A percentile compares a stretch with the other conserved stretches of the same genome.
These are phyloP conservation scores for Madurella mycetomatis DNA, from an alignment of 2,329 filamentous ascomycete genomes.

Conservation along the genomic window DNA sequence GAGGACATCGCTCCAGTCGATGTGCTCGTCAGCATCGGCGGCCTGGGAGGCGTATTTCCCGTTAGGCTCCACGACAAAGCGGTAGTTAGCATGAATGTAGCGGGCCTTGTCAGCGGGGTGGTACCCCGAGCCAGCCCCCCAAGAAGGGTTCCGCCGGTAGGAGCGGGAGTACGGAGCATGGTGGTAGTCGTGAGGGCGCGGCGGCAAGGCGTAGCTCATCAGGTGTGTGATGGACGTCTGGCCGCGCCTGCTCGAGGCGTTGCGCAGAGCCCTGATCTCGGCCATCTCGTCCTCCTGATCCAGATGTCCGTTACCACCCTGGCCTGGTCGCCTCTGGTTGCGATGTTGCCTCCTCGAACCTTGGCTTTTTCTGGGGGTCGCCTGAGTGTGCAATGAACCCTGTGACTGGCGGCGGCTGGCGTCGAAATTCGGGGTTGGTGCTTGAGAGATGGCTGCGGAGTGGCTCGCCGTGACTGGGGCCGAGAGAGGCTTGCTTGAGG, in stretches of 20 bases:
- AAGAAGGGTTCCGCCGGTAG: constrained; percentile 68
- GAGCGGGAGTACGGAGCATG: constrained; percentile 50
- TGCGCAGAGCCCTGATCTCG: constrained; percentile 62
- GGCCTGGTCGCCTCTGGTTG: constrained; percentile 63
- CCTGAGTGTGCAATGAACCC: constrained; percentile 31
- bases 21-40: constrained; percentile 77
- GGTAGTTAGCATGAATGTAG: constrained; percentile 92
- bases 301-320: constrained; percentile 29
- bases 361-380: constrained; percentile 70
- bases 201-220: constrained; percentile 82
- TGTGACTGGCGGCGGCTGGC: constrained; percentile 44
- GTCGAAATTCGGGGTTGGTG: constrained; percentile 46
- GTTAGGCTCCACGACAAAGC: constrained; percentile 85
- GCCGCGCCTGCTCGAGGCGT: constrained; percentile 68
- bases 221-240: constrained; percentile 97
- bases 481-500: constrained; percentile 48
- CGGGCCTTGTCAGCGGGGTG: constrained; percentile 87
- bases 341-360: constrained; percentile 76
- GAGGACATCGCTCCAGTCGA: constrained; percentile 87
- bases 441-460: constrained; percentile 37
- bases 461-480: constrained; percentile 40
- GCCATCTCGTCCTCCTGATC: constrained; percentile 83
- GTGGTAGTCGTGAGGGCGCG: constrained; percentile 60
- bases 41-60: constrained; percentile 77
- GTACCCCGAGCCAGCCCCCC: constrained; percentile 83